Base-by-base conservation (phyloP, 805 yeast genomes). In the Sugiyamaella boreocaroliniensis region DNA sequence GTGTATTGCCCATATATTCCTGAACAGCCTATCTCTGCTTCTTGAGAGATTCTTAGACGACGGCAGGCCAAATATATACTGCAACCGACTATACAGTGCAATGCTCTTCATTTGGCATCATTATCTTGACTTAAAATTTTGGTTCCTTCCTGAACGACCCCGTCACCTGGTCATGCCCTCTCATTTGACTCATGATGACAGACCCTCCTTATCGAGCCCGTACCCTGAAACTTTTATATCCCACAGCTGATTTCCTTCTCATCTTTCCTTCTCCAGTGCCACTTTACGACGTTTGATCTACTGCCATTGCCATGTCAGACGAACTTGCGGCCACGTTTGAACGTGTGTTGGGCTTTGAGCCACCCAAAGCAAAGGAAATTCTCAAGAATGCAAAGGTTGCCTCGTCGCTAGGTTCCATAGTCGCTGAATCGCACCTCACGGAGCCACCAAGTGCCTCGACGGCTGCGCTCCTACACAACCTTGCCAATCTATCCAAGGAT, bases 301-400 rank as follows among this genome's bases (percentile, higher is more conserved):
- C 11, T 5, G 37, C 37, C 37, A 32, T 20, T 11, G 41, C 14
- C 12, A 54, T 51, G 58, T 34, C 50, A 4, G 59, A 55, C 50
- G 61, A 56, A 14, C 37, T 60, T 19, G 44, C 44, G 12, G 55
- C 40, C 29, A 54, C 55, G 50, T 62, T 62, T 47, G 55, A 46
- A n/a, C 45, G 49, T 29, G 48, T 43, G 40, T 60, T 62, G 32
- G 65, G 65, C 2, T 51, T 62, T 20, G 49, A 53, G 37, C 62
- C 57, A 43, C 50, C 59, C 60, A 88, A 87, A 67, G 76, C 86
- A 55, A 79, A 81, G 48, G 98, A 93, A 65, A 83, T 89, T 53
- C 68, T 81, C 52, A 92, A 89, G 68, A 92, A 93, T 73, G 82
- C 83, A 66, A 90, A 90, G 68, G 95, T 90, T 42, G 79, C 92